Evolutionary conservation across 805 yeast species (phyloP).

Genomic region (Yarrowia porcina): DNA sequence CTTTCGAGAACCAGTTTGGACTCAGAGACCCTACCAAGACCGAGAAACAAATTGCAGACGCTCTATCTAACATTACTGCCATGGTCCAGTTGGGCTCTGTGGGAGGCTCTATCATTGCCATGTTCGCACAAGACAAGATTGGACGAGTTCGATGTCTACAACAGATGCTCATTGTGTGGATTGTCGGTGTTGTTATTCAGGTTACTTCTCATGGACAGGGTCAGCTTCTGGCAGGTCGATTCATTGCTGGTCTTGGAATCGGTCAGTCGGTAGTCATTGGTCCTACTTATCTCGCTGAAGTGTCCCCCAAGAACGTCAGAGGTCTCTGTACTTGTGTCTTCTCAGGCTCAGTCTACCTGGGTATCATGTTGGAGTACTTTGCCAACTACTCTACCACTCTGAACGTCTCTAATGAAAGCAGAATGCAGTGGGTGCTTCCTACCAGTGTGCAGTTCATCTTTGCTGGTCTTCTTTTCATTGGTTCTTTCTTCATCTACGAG

Average conservation of each 20-base stretch:
- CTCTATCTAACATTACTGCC: conserved; percentile 52
- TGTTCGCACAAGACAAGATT: conserved; percentile 47
- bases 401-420: conserved; percentile 41
- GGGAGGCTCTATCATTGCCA: conserved; percentile 53
- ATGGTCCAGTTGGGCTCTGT: conserved; percentile 59
- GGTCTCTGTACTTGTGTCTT: conserved; percentile 53
- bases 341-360: conserved; percentile 59
- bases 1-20: conserved; percentile 42
- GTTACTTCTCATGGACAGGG: conserved; percentile 47
- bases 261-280: conserved; percentile 59
- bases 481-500: conserved; percentile 47
- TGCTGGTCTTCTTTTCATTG: conserved; percentile 47
- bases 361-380: conserved; percentile 47
- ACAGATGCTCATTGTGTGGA: conserved; percentile 45
- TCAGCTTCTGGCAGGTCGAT: conserved; percentile 55
- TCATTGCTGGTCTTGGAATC: conserved; percentile 54
- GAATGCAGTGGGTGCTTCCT: conserved; percentile 56
- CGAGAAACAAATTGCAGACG: conserved; percentile 42
- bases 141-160: conserved; percentile 53
- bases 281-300: conserved; percentile 53
- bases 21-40: conserved; percentile 42
- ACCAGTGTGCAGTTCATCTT: conserved; percentile 39
- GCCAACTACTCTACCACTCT: conserved; percentile 52
- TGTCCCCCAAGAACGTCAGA: conserved; percentile 51
- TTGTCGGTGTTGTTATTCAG: conserved; percentile 49